Percentiles rank a stretch among this genome's conserved stretches.
phyloP scores from a whole-genome alignment of 106 monocot genomes.

The Apostasia ramifera region DNA sequence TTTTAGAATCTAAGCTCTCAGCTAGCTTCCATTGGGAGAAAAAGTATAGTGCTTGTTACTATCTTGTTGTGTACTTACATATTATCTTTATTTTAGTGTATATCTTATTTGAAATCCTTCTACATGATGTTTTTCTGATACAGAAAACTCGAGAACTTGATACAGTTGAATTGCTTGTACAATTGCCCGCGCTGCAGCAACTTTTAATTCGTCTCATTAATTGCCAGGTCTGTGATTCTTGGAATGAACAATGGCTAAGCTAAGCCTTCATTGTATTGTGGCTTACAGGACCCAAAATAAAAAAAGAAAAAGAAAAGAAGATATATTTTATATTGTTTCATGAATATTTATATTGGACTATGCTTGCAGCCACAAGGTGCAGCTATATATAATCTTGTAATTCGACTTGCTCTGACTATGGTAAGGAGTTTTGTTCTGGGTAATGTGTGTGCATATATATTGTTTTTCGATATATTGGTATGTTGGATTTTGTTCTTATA shows the following conservation, averaged over 20 bases:
- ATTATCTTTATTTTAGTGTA: no score
- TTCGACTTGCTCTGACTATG: slow-evolving; percentile 64
- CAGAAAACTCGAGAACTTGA: slow-evolving; percentile 45
- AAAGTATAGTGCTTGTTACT: no score
- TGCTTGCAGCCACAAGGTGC: slow-evolving; percentile 66
- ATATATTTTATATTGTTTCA: no score
- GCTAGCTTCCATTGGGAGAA: no score
- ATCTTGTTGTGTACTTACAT: no score
- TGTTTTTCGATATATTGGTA: neutral
- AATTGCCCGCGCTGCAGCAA: slow-evolving; percentile 67
- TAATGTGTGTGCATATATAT: neutral
- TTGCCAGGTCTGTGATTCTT: slow-evolving; percentile 40
- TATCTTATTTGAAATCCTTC: no score
- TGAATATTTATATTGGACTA: slow-evolving; percentile 3
- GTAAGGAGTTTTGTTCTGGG: slow-evolving; percentile 24
- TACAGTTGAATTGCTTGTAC: slow-evolving; percentile 49
- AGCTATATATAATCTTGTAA: slow-evolving; percentile 50
- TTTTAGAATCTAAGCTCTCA: no score
- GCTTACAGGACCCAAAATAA: no score
- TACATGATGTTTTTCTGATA: neutral
- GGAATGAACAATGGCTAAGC: no score
- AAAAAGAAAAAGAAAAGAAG: no score
- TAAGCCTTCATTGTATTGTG: no score
- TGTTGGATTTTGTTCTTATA: slow-evolving; percentile 8
- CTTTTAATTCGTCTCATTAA: slow-evolving; percentile 49